A percentile compares a stretch with the other conserved stretches of the same genome.
phyloP scores from a whole-genome alignment of 306 rosid genomes.

The Medicago lupulina region DNA sequence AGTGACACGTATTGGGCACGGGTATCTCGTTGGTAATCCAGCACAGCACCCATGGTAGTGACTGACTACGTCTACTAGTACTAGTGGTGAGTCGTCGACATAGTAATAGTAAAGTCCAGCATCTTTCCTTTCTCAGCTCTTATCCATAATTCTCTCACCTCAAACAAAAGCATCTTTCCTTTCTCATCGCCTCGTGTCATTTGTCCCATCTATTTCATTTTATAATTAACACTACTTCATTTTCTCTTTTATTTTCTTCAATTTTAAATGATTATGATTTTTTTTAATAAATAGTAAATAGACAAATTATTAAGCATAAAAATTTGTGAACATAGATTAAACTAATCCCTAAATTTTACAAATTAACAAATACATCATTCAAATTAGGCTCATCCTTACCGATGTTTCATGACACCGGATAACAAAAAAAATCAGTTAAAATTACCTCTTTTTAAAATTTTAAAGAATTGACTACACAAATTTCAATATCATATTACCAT shows the following conservation, averaged over 20 bases:
- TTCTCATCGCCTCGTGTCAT: background rate
- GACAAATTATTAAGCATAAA: too few relatives aligned
- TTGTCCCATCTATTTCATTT: background rate
- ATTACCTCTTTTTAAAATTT: too few relatives aligned
- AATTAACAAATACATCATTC: too few relatives aligned
- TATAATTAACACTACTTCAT: background rate
- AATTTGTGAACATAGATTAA: too few relatives aligned
- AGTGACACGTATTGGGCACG: slow-evolving; percentile 13
- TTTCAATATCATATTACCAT: too few relatives aligned
- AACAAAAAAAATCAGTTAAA: too few relatives aligned
- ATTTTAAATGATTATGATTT: background rate
- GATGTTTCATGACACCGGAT: too few relatives aligned
- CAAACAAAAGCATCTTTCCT: background rate
- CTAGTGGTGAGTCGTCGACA: slow-evolving; percentile 4
- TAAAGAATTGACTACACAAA: too few relatives aligned
- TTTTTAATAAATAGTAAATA: too few relatives aligned
- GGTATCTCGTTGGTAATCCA: slow-evolving; percentile 13
- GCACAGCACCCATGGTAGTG: background rate
- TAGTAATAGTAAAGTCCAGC: background rate
- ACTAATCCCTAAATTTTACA: too few relatives aligned
- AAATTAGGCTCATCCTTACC: too few relatives aligned
- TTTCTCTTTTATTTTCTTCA: background rate
- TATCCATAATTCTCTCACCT: slow-evolving; percentile 7
- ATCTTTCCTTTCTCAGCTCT: background rate
- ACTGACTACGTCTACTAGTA: background rate